Percentiles rank a stretch among this genome's conserved stretches.
Conservation (phyloP, 2,329 filamentous ascomycete genomes). For the Exophiala viscosa region DNA sequence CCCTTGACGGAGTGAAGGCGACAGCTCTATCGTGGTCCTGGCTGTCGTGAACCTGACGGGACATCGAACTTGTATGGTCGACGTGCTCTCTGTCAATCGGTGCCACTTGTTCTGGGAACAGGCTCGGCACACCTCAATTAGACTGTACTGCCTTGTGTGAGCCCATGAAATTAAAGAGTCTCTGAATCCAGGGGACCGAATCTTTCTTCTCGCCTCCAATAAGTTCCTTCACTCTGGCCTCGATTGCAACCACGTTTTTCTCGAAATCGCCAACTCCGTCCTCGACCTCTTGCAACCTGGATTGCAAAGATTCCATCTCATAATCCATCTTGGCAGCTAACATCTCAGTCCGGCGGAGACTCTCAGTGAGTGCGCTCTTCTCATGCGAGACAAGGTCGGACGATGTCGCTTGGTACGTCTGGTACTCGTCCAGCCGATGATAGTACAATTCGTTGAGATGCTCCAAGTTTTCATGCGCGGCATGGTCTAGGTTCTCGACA, state of each 20-base stretch:
- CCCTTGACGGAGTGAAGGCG: no score
- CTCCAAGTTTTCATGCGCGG: conserved; percentile 61
- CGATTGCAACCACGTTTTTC: conserved; percentile 69
- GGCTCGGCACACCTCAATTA: not conserved
- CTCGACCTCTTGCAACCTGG: conserved; percentile 82
- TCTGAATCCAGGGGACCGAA: conserved; percentile 15
- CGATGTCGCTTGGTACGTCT: conserved; percentile 62
- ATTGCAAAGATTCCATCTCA: conserved; percentile 75
- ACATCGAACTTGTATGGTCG: no score
- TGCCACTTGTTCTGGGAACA: no score
- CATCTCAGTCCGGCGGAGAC: conserved; percentile 73
- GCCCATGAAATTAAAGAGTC: conserved; percentile 15
- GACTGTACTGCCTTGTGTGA: conserved; percentile 7
- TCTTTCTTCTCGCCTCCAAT: conserved; percentile 50
- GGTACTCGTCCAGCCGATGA: conserved; percentile 66
- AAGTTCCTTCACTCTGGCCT: conserved; percentile 60
- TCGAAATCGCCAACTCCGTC: conserved; percentile 77
- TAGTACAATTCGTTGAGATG: conserved; percentile 66
- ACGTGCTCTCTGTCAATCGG: no score
- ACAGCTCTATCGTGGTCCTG: no score
- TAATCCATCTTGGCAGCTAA: conserved; percentile 85
- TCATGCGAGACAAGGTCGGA: conserved; percentile 68
- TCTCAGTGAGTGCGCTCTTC: conserved; percentile 64
- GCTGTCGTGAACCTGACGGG: no score
- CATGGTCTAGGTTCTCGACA: conserved; percentile 58